Evolutionary conservation across 306 rosid genomes (phyloP).

Genomic region (Ziziphus jujuba): DNA sequence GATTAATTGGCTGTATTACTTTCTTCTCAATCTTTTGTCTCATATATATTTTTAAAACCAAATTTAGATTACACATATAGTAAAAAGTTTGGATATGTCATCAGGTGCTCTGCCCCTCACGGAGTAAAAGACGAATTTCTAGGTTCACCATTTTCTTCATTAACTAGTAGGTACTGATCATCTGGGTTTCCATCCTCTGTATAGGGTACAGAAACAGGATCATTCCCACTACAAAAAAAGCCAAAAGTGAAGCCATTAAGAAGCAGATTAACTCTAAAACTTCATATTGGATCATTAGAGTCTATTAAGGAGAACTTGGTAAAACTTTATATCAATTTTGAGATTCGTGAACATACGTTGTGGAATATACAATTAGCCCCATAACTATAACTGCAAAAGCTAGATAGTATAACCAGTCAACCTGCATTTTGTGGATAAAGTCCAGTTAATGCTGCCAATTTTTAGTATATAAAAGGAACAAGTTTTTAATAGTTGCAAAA

Average conservation of each 20-base stretch:
- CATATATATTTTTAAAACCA: too few species aligned
- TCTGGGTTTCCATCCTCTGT: conserved; percentile 29
- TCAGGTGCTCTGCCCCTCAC: background rate
- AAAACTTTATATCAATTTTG: too few species aligned
- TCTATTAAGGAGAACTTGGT: too few species aligned
- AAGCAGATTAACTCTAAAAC: background rate
- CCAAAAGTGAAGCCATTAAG: background rate
- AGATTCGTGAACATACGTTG: conserved; percentile 33
- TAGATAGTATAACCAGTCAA: conserved; percentile 59
- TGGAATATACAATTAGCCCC: conserved; percentile 49
- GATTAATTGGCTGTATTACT: too few species aligned
- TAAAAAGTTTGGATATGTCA: too few species aligned
- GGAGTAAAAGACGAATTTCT: conserved; percentile 22
- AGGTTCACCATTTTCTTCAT: conserved; percentile 27
- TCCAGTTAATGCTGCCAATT: conserved; percentile 3
- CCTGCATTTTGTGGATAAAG: conserved; percentile 29
- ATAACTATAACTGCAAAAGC: conserved; percentile 41
- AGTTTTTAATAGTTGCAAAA: background rate
- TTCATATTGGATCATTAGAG: too few species aligned
- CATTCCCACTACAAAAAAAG: conserved; percentile 39
- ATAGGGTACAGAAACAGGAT: conserved; percentile 17
- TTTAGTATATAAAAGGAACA: background rate
- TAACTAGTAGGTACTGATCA: conserved; percentile 33
- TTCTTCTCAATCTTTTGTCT: too few species aligned
- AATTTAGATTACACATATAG: too few species aligned